A percentile compares a stretch with the other conserved stretches of the same genome.
Conservation (phyloP, 2,329 filamentous ascomycete genomes). For the Diatrype stigma region DNA sequence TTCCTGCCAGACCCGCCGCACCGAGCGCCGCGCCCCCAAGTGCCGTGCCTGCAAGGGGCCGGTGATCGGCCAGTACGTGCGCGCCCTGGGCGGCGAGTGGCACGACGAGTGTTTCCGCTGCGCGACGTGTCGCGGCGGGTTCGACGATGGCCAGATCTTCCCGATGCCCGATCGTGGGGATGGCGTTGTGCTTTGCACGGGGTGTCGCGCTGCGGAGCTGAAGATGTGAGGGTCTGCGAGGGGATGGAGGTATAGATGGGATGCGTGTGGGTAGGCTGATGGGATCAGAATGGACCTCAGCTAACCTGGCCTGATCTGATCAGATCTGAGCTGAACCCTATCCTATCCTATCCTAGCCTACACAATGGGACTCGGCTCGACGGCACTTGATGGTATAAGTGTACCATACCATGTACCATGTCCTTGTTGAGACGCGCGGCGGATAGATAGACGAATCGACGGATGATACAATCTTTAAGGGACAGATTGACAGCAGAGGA, state of each 20-base stretch:
- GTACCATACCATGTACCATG: too few species aligned
- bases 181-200: conserved; percentile 56
- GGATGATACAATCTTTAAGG: too few species aligned
- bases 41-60: conserved; percentile 80
- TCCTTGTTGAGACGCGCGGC: too few species aligned
- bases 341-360: too few species aligned
- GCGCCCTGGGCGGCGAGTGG: conserved; percentile 88
- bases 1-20: conserved; percentile 85
- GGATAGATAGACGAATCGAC: background rate
- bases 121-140: conserved; percentile 54
- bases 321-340: too few species aligned
- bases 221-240: conserved; percentile 39
- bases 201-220: conserved; percentile 55
- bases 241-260: background rate
- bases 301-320: too few species aligned
- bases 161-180: conserved; percentile 49
- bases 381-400: too few species aligned
- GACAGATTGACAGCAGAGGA: background rate
- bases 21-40: conserved; percentile 81
- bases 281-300: too few species aligned
- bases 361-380: too few species aligned
- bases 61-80: conserved; percentile 85
- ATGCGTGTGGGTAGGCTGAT: background rate
- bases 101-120: conserved; percentile 91
- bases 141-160: conserved; percentile 63